A percentile compares a stretch with the other conserved stretches of the same genome.
These are phyloP conservation scores for Saturnispora sanitii DNA, from an alignment of 805 yeast genomes.

Conservation along the genomic window DNA sequence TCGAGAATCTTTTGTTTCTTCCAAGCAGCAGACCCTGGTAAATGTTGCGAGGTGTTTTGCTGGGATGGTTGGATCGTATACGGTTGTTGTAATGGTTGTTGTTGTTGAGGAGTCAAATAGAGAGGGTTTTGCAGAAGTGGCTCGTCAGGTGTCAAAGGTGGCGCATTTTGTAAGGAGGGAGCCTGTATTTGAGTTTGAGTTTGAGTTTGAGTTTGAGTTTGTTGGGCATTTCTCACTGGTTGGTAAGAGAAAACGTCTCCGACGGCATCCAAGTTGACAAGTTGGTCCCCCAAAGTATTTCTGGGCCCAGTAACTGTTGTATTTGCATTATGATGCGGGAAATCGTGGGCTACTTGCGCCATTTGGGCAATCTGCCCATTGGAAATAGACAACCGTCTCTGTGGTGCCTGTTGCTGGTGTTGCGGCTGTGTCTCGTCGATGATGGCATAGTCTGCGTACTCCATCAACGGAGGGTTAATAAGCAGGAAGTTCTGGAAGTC, in stretches of 20 bases:
- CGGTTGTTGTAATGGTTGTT: not conserved
- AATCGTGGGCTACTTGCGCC: constrained; percentile 22
- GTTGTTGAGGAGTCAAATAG: no score
- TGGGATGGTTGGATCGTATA: constrained; percentile 7
- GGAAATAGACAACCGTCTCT: constrained; percentile 70
- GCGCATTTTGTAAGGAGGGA: no score
- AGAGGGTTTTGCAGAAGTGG: no score
- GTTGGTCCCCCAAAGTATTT: no score
- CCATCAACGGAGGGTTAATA: constrained; percentile 29
- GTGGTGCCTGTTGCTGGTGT: constrained; percentile 13
- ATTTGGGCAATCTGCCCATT: constrained; percentile 81
- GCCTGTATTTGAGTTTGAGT: no score
- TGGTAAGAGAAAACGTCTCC: not conserved
- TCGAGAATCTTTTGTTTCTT: constrained; percentile 73
- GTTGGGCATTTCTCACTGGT: not conserved
- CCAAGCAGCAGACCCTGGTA: constrained; percentile 60
- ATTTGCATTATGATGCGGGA: not conserved
- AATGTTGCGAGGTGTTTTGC: not conserved
- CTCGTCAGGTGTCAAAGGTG: no score
- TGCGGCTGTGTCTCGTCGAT: constrained; percentile 1
- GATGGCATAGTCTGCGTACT: constrained; percentile 19
- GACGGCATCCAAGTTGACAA: no score
- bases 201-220: not conserved
- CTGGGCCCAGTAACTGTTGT: no score
- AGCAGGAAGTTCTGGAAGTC: constrained; percentile 28